phyloP scores from a whole-genome alignment of 2,329 filamentous ascomycete genomes.

The Podosphaera leucotricha region DNA sequence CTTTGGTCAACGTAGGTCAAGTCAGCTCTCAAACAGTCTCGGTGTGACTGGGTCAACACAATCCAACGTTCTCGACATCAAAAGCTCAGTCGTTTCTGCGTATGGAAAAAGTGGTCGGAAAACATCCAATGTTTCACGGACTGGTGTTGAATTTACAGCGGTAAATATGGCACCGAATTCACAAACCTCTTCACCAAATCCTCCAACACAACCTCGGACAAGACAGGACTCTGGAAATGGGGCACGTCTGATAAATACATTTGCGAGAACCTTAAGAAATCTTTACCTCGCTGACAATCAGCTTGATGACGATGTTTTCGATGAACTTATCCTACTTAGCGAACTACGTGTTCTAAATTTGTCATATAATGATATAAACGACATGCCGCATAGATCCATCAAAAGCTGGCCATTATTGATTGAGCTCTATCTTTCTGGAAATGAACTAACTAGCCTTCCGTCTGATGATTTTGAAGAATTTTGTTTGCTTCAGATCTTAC shows the following conservation, averaged over 20 bases:
- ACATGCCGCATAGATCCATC: conserved; percentile 73
- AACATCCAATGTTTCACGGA: conserved; percentile 56
- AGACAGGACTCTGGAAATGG: conserved; percentile 83
- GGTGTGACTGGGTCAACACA: conserved; percentile 55
- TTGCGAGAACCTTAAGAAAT: conserved; percentile 64
- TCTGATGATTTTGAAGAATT: conserved; percentile 86
- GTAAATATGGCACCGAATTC: conserved; percentile 13
- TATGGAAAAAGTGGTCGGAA: conserved; percentile 63
- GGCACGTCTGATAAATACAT: conserved; percentile 59
- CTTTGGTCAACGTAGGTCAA: conserved; percentile 47
- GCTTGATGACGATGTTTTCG: conserved; percentile 83
- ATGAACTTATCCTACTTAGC: conserved; percentile 59
- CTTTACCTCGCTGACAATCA: conserved; percentile 84
- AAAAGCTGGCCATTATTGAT: conserved; percentile 74
- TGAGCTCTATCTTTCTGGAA: conserved; percentile 86
- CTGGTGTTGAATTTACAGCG: conserved; percentile 24
- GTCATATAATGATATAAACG: conserved; percentile 83
- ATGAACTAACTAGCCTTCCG: conserved; percentile 74
- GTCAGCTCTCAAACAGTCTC: conserved; percentile 56
- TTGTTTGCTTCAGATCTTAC: conserved; percentile 65
- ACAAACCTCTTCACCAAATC: background rate
- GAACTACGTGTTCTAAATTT: conserved; percentile 79
- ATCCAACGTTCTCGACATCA: conserved; percentile 35
- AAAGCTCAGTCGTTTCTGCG: conserved; percentile 64
- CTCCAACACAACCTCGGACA: conserved; percentile 26